Conservation (phyloP, 2,329 filamentous ascomycete genomes). For the Phaeoacremonium minimum region DNA sequence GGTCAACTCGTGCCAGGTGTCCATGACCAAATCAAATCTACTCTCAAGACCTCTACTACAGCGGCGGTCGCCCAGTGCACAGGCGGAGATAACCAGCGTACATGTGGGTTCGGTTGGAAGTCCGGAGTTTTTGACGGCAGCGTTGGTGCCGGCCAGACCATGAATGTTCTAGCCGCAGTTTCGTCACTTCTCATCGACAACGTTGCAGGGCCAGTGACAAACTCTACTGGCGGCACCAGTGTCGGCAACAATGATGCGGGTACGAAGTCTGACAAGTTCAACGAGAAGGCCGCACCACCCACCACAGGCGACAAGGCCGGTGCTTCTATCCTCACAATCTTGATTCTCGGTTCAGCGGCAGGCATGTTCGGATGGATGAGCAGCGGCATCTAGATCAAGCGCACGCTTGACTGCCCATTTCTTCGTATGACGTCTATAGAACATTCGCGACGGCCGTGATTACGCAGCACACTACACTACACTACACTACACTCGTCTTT, state of each 20-base stretch:
- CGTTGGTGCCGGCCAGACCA: slow-evolving; percentile 49
- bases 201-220: slow-evolving; percentile 12
- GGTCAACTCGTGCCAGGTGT: slow-evolving; percentile 10
- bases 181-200: slow-evolving; percentile 34
- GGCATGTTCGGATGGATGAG: slow-evolving; percentile 29
- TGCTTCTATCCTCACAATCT: slow-evolving; percentile 19
- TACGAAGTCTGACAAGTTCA: slow-evolving; percentile 14
- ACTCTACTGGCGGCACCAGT: slow-evolving; percentile 18
- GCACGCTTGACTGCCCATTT: no score
- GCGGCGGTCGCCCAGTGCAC: slow-evolving; percentile 10
- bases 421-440: no score
- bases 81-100: slow-evolving; percentile 20
- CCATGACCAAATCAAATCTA: slow-evolving; percentile 7
- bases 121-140: slow-evolving; percentile 40
- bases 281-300: slow-evolving; percentile 13
- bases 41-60: slow-evolving; percentile 5
- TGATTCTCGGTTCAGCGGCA: slow-evolving; percentile 11
- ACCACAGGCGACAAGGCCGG: slow-evolving; percentile 21
- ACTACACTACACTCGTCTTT: no score
- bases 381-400: slow-evolving; percentile 6
- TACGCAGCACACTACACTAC: no score
- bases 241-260: slow-evolving; percentile 18
- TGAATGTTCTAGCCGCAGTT: slow-evolving; percentile 48
- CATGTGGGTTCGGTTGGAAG: slow-evolving; percentile 52
- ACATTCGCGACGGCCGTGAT: no score